A percentile compares a stretch with the other conserved stretches of the same genome.
phyloP scores from a whole-genome alignment of 2,329 filamentous ascomycete species.

The Coniochaeta hoffmannii region DNA sequence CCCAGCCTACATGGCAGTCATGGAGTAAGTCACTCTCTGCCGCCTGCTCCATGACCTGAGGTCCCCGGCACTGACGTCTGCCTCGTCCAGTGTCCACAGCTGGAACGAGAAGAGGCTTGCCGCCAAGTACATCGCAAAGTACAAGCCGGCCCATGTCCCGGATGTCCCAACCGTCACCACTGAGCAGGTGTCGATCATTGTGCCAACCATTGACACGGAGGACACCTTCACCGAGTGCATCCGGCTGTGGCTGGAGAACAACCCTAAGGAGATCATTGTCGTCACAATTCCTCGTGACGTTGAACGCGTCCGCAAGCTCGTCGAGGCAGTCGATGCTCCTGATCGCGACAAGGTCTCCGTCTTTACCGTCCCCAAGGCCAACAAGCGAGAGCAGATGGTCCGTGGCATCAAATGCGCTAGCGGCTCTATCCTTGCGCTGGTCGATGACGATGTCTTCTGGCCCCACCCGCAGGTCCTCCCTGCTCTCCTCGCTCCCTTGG shows the following conservation, averaged over 20 bases:
- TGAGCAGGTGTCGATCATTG: constrained; percentile 18
- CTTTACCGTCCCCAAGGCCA: constrained; percentile 9
- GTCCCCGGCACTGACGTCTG: background rate
- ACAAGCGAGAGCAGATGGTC: constrained; percentile 19
- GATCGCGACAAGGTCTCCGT: constrained; percentile 9
- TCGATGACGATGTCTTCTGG: constrained; percentile 22
- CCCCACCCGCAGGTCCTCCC: constrained; percentile 5
- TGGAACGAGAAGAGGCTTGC: background rate
- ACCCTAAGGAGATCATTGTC: constrained; percentile 19
- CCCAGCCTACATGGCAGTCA: background rate
- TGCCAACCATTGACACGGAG: constrained; percentile 18
- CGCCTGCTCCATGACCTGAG: background rate
- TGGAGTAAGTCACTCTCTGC: background rate
- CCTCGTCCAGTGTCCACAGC: background rate
- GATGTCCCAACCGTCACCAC: background rate
- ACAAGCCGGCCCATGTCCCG: background rate
- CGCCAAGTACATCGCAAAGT: background rate
- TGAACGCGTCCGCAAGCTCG: constrained; percentile 5
- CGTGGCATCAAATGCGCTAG: constrained; percentile 12
- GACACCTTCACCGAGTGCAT: constrained; percentile 12
- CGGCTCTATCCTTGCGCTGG: constrained; percentile 17
- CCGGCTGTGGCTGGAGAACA: constrained; percentile 14
- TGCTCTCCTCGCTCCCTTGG: constrained; percentile 18
- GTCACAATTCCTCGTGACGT: constrained; percentile 13
- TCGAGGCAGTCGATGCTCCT: background rate